These are phyloP conservation scores for Coffea canephora DNA, from an alignment of 257 asterid species.

Conservation along the genomic window DNA sequence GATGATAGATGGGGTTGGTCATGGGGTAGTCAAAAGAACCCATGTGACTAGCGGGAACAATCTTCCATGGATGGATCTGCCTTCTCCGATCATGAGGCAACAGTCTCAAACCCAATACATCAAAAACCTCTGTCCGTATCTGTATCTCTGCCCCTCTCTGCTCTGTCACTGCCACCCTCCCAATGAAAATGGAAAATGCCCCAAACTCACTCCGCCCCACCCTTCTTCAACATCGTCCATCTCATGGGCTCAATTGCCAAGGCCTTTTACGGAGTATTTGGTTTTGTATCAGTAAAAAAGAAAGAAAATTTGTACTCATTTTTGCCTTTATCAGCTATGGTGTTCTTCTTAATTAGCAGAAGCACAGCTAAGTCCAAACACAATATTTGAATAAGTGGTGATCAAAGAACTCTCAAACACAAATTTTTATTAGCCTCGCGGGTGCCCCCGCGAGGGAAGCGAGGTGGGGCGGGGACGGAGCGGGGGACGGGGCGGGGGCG, in stretches of 20 bases:
- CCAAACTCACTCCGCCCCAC: too few relatives aligned
- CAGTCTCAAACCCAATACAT: slow-evolving; percentile 43
- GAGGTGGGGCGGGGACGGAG: too few relatives aligned
- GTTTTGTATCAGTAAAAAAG: background rate
- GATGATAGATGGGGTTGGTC: slow-evolving; percentile 21
- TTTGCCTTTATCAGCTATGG: slow-evolving; percentile 4
- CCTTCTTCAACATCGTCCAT: too few relatives aligned
- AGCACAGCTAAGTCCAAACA: background rate
- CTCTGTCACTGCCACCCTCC: slow-evolving; percentile 36
- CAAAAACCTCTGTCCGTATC: slow-evolving; percentile 52
- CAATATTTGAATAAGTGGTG: background rate
- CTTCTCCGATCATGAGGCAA: slow-evolving; percentile 93
- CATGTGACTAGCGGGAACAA: slow-evolving; percentile 94
- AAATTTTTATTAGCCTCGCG: too few relatives aligned
- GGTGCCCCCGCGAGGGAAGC: too few relatives aligned
- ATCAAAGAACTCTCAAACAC: background rate
- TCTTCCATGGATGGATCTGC: slow-evolving; percentile 86
- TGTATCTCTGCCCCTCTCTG: slow-evolving; percentile 26
- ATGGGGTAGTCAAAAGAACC: slow-evolving; percentile 78
- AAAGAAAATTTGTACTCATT: background rate
- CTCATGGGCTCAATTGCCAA: too few relatives aligned
- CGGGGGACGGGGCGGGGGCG: too few relatives aligned
- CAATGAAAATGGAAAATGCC: slow-evolving; percentile 9
- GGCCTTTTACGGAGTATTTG: too few relatives aligned
- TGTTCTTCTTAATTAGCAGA: background rate